Base-by-base conservation (phyloP, 75 land plant species). In the Pinus tabuliformis region DNA sequence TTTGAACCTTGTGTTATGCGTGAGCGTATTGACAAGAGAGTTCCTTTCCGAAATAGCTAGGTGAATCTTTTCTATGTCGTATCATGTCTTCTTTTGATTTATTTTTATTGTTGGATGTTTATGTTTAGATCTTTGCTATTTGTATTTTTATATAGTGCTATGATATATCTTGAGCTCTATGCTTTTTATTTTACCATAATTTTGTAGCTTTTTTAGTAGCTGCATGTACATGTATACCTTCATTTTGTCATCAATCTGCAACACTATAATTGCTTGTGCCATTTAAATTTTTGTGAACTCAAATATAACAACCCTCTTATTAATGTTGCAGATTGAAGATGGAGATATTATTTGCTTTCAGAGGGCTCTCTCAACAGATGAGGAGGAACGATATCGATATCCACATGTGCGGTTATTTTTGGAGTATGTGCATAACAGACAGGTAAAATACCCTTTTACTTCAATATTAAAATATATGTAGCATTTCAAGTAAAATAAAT, bases 1-100 rank as follows among this genome's bases (percentile, higher is more conserved):
- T 85, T 85, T 74, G 87, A 85, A 42, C 87, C 87, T 26, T 82
- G 72, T 82, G 85, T 85, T 16, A 85, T 85, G 87, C 82, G 87
- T 65, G 87, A 85, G 75, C 84, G 45, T 20, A 82, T 85, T 56
- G 84, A 85, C 58, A 85, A 85, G 78, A 85, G 79, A 70, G 58
- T 65, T 22, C 82, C 87, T 11, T 85, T 85, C 59, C 78, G 63
- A 73, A 85, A 74, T 16, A 83, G 81, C 54, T 84, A 82, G 84
- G 87, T 85, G 57, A 42, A 26, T 62, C 11, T 14, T 62, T 28
- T 28, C 36, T 30, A 11, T 62, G 33, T 16, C 65, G 30, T 62
- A 28, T 62, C 0, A 11, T 62, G 33, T 20, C 5, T 54, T 33
- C 24, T 0, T 7, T 2, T 24, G 21, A 21, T 21, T 62, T 62